Evolutionary conservation across 2,329 filamentous ascomycete species (phyloP), one percentile per base, ranked within the genome.

Genomic region (Clonostachys rhizophaga): DNA sequence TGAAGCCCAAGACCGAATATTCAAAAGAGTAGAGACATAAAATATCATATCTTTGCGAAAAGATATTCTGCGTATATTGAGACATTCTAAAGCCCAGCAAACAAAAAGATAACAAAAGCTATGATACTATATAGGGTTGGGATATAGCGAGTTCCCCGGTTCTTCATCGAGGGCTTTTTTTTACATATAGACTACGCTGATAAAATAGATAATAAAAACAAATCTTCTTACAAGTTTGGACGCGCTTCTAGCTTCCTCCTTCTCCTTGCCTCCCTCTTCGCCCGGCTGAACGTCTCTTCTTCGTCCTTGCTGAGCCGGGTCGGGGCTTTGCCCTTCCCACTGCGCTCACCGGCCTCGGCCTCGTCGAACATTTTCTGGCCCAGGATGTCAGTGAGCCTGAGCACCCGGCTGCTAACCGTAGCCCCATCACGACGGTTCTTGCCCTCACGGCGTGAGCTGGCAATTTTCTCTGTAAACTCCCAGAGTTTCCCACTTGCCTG

Each of bases 341-440:
- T 56, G 18, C 54, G 58, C 3, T 70, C 68, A 6, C 59, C 67
- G 40, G 63, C 66, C 16, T 68, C 62, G 2, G 73, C 75, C 47
- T 78, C 76, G 37, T 76, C 77, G 66, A 89, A 96, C 17, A 97
- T 64, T 49, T 76, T 75, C 45, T 72, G 66, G 0, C 90, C 91
- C 10, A 96, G 75, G 42, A 77, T 66, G 59, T 95, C 91, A 9
- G 87, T 86, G 55, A 97, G 74, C 7, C 75, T 72, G 36, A 97
- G 67, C 11, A 99, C 92, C 17, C 94, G 78, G 12, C 80, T 87
- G 55, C 86, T 87, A 4, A 97, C 91, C 0, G 91, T 96, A 2
- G 86, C 88, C 12, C 91, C 91, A 63, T 99, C 94, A n/a, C 92
- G 79, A 18, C 94, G 75, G 63, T 97, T 96, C 80, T 97, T 99